phyloP scores from a whole-genome alignment of 768 basidiomycete species.

The Hericium alpestre region DNA sequence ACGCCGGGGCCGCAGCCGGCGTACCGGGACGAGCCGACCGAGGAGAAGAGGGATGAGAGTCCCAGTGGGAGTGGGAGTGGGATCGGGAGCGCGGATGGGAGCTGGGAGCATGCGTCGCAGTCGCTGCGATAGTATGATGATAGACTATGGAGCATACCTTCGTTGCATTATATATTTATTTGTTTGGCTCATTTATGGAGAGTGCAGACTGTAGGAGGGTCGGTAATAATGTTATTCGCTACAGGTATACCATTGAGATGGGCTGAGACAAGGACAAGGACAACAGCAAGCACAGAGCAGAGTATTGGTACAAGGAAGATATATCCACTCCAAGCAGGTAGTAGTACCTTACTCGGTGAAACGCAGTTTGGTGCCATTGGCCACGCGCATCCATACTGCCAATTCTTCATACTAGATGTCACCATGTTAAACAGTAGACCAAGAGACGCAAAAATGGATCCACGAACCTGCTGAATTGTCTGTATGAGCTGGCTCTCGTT shows the following conservation, averaged over 20 bases:
- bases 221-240: not conserved
- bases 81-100: conserved; percentile 49
- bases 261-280: conserved; percentile 2
- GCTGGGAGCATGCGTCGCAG: conserved; percentile 65
- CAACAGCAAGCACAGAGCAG: conserved; percentile 6
- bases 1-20: conserved; percentile 15
- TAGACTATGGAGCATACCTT: not conserved
- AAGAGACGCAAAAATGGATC: conserved; percentile 9
- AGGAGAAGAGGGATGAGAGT: conserved; percentile 9
- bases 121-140: conserved; percentile 21
- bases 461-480: conserved; percentile 60
- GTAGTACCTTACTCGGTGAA: conserved; percentile 32
- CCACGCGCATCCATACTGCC: conserved; percentile 72
- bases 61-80: conserved; percentile 25
- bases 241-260: not conserved
- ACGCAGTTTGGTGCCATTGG: conserved; percentile 71
- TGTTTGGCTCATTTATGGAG: no score
- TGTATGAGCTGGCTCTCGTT: conserved; percentile 87
- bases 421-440: not conserved
- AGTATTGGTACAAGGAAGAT: conserved; percentile 1
- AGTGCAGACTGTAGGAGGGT: not conserved
- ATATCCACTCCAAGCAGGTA: not conserved
- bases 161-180: not conserved
- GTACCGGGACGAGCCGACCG: conserved; percentile 48
- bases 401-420: conserved; percentile 72